These are phyloP conservation scores for Cucumis cinereus DNA, from an alignment of 306 rosid genomes.

Conservation along the genomic window DNA sequence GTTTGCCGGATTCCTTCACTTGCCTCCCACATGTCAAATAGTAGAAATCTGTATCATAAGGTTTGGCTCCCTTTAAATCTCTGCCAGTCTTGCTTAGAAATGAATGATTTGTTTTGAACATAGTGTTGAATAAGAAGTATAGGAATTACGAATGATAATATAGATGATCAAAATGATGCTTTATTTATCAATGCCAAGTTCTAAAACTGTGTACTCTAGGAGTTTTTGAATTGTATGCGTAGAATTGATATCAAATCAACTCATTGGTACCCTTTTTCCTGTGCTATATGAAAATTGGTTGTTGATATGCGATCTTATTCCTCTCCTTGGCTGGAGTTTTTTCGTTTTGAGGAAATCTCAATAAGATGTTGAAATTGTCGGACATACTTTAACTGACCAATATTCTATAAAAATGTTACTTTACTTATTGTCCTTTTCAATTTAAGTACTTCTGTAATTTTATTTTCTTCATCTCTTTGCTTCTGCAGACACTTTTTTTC, in stretches of 20 bases:
- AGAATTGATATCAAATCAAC: neutral
- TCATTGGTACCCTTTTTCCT: neutral
- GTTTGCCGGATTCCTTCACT: slow-evolving; percentile 64
- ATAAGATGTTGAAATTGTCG: neutral
- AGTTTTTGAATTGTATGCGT: neutral
- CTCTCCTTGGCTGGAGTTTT: neutral
- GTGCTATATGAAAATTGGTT: neutral
- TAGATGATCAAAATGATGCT: neutral
- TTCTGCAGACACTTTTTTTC: neutral
- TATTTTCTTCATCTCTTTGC: too few relatives aligned
- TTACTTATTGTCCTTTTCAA: neutral
- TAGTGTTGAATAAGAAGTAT: neutral
- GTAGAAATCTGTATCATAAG: slow-evolving; percentile 53
- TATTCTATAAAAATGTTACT: neutral
- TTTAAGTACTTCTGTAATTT: neutral
- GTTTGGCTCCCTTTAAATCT: slow-evolving; percentile 22
- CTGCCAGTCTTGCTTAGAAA: neutral
- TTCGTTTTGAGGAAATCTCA: neutral
- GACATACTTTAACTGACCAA: neutral
- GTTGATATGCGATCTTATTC: neutral
- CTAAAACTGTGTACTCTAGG: neutral
- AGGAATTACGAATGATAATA: neutral
- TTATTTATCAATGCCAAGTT: neutral
- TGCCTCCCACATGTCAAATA: slow-evolving; percentile 40
- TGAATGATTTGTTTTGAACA: neutral